phyloP scores from a whole-genome alignment of 1,139 yeast genomes.

The Candida sp. region DNA sequence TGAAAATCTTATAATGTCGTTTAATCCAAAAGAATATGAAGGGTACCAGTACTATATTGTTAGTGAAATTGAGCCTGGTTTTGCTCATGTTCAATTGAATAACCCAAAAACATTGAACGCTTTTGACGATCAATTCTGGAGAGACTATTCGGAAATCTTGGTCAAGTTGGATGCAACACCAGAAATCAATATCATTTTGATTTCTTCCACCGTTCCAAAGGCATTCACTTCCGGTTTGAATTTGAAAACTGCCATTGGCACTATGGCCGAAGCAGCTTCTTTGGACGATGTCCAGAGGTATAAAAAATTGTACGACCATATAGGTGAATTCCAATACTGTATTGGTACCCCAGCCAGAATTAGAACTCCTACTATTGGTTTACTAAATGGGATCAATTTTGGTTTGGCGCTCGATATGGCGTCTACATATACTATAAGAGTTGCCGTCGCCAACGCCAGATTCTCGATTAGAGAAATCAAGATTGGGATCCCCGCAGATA shows the following conservation, averaged over 20 bases:
- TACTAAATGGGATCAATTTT: constrained; percentile 44
- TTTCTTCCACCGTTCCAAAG: constrained; percentile 54
- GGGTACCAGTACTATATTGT: constrained; percentile 38
- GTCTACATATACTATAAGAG: constrained; percentile 55
- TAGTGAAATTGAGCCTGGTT: constrained; percentile 41
- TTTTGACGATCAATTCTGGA: constrained; percentile 51
- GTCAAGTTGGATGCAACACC: constrained; percentile 42
- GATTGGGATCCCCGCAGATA: constrained; percentile 77
- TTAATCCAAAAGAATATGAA: constrained; percentile 24
- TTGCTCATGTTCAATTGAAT: constrained; percentile 60
- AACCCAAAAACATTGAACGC: constrained; percentile 65
- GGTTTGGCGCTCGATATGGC: constrained; percentile 74
- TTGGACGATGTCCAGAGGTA: constrained; percentile 15
- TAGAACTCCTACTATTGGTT: constrained; percentile 45
- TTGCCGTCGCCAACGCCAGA: constrained; percentile 50
- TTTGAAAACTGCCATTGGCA: constrained; percentile 35
- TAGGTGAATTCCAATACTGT: constrained; percentile 56
- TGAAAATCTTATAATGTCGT: constrained; percentile 11
- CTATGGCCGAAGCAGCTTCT: constrained; percentile 4
- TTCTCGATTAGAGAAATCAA: constrained; percentile 69
- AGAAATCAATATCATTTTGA: constrained; percentile 47
- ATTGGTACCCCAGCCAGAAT: constrained; percentile 47
- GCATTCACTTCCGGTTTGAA: constrained; percentile 71
- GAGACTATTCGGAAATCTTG: constrained; percentile 52
- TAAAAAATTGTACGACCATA: constrained; percentile 33